Conservation (phyloP, 2,329 filamentous ascomycete species). For the Harringtonia aguacate region DNA sequence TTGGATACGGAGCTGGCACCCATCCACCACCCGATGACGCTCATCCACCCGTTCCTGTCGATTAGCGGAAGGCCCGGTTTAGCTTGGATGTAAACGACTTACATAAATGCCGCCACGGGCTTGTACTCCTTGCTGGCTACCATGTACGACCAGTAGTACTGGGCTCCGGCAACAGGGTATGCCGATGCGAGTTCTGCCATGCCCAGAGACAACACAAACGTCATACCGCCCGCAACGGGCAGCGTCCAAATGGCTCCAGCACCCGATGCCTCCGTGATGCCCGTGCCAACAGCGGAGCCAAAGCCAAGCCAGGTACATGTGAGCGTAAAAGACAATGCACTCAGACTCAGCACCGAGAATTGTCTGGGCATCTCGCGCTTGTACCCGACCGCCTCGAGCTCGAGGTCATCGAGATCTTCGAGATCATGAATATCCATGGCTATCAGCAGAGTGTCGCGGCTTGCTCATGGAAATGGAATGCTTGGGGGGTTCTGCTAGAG, state of each 20-base stretch:
- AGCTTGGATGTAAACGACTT: no score
- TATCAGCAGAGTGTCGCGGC: no score
- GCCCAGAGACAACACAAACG: constrained; percentile 15
- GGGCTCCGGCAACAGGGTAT: constrained; percentile 26
- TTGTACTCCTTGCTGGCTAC: constrained; percentile 11
- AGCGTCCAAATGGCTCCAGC: constrained; percentile 18
- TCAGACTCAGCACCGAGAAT: constrained; percentile 17
- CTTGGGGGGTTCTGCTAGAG: no score
- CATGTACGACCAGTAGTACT: constrained; percentile 29
- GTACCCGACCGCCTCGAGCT: constrained; percentile 21
- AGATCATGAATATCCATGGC: neutral
- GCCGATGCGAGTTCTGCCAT: constrained; percentile 12
- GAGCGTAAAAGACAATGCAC: constrained; percentile 18
- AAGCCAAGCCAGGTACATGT: constrained; percentile 21
- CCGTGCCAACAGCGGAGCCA: constrained; percentile 18
- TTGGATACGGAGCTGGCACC: constrained; percentile 7
- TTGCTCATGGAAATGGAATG: no score
- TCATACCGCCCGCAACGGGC: constrained; percentile 16
- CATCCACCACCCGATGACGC: constrained; percentile 9
- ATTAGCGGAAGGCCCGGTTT: no score
- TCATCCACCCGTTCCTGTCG: constrained; percentile 9
- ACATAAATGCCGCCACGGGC: constrained; percentile 16
- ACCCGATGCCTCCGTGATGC: constrained; percentile 15
- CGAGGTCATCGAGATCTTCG: constrained; percentile 15
- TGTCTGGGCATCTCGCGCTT: constrained; percentile 19